These are phyloP conservation scores for Lepraria neglecta DNA, from an alignment of 495 filamentous ascomycete genomes.

Conservation along the genomic window DNA sequence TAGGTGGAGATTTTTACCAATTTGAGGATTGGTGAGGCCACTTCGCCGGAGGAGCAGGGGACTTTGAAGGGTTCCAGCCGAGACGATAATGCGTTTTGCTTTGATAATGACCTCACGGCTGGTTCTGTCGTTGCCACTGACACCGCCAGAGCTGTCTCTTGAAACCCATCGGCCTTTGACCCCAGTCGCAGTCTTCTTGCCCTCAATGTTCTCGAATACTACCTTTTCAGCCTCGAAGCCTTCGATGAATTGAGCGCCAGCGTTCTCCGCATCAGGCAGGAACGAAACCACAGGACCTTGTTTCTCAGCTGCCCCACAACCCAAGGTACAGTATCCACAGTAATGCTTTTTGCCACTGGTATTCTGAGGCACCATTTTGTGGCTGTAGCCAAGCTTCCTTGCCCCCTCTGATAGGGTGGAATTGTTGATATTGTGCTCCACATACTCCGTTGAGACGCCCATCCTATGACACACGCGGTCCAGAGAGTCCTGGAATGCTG, in stretches of 20 bases:
- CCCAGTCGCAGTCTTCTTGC: constrained; percentile 56
- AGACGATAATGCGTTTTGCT: constrained; percentile 77
- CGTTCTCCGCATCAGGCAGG: constrained; percentile 67
- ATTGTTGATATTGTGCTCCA: constrained; percentile 67
- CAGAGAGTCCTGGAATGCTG: constrained; percentile 67
- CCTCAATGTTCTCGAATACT: constrained; percentile 52
- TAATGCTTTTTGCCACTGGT: constrained; percentile 62
- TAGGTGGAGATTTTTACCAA: constrained; percentile 77
- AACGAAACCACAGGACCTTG: constrained; percentile 71
- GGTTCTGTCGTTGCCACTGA: constrained; percentile 43
- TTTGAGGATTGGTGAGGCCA: constrained; percentile 67
- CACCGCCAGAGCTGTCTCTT: constrained; percentile 54
- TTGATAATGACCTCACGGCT: constrained; percentile 59
- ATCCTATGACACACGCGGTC: constrained; percentile 68
- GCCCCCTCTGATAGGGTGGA: constrained; percentile 65
- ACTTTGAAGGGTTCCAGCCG: constrained; percentile 64
- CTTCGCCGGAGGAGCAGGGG: constrained; percentile 71
- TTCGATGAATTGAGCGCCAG: constrained; percentile 74
- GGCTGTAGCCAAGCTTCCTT: constrained; percentile 65
- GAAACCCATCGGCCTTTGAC: constrained; percentile 69
- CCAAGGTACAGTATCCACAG: constrained; percentile 72
- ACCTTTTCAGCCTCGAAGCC: constrained; percentile 64
- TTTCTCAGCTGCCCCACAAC: constrained; percentile 67
- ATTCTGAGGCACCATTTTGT: constrained; percentile 72
- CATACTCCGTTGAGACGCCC: constrained; percentile 64